These are phyloP conservation scores for Fraxinus xanthoxyloides DNA, from an alignment of 305 asterid species.

Conservation along the genomic window DNA sequence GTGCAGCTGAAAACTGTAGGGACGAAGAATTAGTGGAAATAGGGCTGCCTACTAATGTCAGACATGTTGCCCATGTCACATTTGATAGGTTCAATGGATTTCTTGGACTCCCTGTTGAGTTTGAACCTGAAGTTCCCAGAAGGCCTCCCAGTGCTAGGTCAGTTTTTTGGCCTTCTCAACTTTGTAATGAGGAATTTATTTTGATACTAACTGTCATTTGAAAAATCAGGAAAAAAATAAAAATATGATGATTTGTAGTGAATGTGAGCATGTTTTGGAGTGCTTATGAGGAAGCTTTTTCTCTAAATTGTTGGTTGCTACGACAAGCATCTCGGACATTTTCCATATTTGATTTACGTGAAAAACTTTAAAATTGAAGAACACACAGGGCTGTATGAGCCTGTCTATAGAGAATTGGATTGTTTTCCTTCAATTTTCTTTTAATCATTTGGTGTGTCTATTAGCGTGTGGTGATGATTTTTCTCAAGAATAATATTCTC, in stretches of 20 bases:
- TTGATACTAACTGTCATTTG: not conserved
- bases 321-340: not conserved
- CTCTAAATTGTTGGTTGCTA: not conserved
- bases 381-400: not conserved
- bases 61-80: constrained; percentile 96
- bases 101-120: constrained; percentile 90
- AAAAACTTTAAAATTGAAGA: not conserved
- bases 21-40: constrained; percentile 60
- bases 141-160: constrained; percentile 97
- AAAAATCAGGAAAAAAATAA: not conserved
- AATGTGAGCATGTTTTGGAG: not conserved
- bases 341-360: not conserved
- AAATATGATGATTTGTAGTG: not conserved
- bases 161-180: not conserved
- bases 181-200: not conserved
- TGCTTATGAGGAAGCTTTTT: not conserved
- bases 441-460: not conserved
- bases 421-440: not conserved
- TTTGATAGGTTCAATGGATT: constrained; percentile 87
- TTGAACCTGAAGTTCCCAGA: constrained; percentile 85
- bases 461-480: not conserved
- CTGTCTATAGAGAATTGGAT: not conserved
- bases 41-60: constrained; percentile 78
- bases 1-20: constrained; percentile 23
- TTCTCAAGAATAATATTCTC: not conserved